Evolutionary conservation across 345 rosid genomes (phyloP).

Genomic region (Boechera divaricarpa): DNA sequence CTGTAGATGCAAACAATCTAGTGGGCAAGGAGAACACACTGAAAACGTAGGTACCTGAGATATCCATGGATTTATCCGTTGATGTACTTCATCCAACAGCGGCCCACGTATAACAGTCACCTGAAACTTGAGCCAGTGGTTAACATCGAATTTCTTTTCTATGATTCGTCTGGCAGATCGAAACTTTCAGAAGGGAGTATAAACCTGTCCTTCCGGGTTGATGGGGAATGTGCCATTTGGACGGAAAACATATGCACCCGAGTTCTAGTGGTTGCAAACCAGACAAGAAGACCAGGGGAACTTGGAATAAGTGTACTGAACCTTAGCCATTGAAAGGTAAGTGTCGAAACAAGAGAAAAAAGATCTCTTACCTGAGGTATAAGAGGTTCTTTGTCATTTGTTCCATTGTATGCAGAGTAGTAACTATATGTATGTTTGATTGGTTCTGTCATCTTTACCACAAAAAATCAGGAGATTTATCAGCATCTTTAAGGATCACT

Average conservation of each 20-base stretch:
- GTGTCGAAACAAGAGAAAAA: slow-evolving; percentile 6
- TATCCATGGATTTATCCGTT: slow-evolving; percentile 79
- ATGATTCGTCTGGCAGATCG: slow-evolving; percentile 17
- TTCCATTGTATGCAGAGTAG: slow-evolving; percentile 73
- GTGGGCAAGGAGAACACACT: slow-evolving; percentile 14
- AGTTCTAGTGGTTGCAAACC: slow-evolving; percentile 55
- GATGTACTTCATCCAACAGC: slow-evolving; percentile 85
- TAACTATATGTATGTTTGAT: slow-evolving; percentile 74
- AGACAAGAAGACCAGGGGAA: slow-evolving; percentile 38
- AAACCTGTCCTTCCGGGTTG: slow-evolving; percentile 70
- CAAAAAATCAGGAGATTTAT: slow-evolving; percentile 35
- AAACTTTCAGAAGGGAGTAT: slow-evolving; percentile 32
- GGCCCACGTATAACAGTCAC: slow-evolving; percentile 73
- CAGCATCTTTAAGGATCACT: slow-evolving; percentile 35
- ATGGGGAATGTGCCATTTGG: slow-evolving; percentile 79
- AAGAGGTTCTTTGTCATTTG: slow-evolving; percentile 54
- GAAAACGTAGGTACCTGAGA: slow-evolving; percentile 64
- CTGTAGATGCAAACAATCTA: slow-evolving; percentile 10
- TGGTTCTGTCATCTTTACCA: slow-evolving; percentile 67
- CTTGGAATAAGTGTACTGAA: slow-evolving; percentile 28
- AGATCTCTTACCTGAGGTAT: slow-evolving; percentile 62
- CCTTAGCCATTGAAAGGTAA: slow-evolving; percentile 26
- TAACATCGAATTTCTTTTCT: slow-evolving; percentile 16
- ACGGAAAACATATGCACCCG: slow-evolving; percentile 94
- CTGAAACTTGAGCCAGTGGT: slow-evolving; percentile 53